Conservation (phyloP, 306 rosid genomes). For the Inga leiocalycina region DNA sequence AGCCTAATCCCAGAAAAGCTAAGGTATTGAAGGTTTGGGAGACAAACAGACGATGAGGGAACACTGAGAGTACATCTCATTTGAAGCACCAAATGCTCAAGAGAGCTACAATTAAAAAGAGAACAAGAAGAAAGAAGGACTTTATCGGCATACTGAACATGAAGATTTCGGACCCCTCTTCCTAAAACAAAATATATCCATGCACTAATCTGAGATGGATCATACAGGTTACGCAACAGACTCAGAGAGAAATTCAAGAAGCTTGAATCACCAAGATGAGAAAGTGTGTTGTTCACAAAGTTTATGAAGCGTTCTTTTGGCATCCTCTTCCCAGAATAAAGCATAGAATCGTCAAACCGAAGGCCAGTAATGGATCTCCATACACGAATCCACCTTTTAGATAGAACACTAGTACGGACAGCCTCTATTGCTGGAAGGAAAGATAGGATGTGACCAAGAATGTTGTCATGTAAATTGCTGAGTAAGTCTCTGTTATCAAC, state of each 20-base stretch:
- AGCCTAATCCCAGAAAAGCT: conserved; percentile 38
- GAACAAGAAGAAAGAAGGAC: conserved; percentile 21
- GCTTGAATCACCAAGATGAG: conserved; percentile 31
- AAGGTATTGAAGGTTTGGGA: conserved; percentile 43
- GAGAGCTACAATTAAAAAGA: conserved; percentile 40
- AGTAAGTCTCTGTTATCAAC: not conserved
- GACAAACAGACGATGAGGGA: conserved; percentile 27
- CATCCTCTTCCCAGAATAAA: conserved; percentile 29
- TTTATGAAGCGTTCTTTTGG: conserved; percentile 29
- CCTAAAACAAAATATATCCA: conserved; percentile 42
- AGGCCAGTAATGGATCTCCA: conserved; percentile 12
- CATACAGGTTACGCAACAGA: conserved; percentile 30
- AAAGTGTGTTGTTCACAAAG: conserved; percentile 31
- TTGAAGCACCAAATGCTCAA: conserved; percentile 45
- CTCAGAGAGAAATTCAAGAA: conserved; percentile 37
- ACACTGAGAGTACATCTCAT: conserved; percentile 37
- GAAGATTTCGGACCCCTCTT: conserved; percentile 32
- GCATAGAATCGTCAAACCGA: conserved; percentile 6
- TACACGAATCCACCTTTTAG: not conserved
- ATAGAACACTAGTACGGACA: not conserved
- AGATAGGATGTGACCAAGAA: conserved; percentile 25
- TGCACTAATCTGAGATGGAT: conserved; percentile 24
- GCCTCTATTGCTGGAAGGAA: conserved; percentile 19
- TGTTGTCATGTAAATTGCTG: not conserved
- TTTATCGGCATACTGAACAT: conserved; percentile 38